Evolutionary conservation across 202 grass and related monocot species (phyloP).

Genomic region (Saccharum hybrid): DNA sequence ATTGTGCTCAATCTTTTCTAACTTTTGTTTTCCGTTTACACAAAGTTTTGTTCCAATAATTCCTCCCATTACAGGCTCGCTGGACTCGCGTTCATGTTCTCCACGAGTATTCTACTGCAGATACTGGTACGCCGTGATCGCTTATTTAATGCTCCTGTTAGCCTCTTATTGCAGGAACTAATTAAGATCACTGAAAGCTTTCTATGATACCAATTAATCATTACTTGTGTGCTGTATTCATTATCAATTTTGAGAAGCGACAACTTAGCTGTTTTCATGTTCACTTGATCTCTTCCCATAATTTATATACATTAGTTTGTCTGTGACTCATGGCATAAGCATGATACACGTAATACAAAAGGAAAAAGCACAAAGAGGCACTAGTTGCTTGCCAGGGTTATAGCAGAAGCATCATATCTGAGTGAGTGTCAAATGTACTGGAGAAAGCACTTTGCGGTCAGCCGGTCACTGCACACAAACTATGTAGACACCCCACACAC

Average conservation of each 20-base stretch:
- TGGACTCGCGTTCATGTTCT: slow-evolving; percentile 98
- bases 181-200: slow-evolving; percentile 5
- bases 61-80: slow-evolving; percentile 61
- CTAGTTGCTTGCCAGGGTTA: slow-evolving; percentile 1
- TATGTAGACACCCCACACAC: not conserved
- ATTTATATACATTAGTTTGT: not conserved
- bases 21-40: not conserved
- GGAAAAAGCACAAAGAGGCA: not conserved
- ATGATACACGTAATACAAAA: no score
- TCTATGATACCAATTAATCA: not conserved
- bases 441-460: not conserved
- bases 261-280: not conserved
- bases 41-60: not conserved
- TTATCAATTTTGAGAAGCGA: not conserved
- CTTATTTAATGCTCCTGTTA: not conserved
- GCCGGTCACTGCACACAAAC: not conserved
- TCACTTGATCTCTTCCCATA: not conserved
- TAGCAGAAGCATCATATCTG: slow-evolving; percentile 9
- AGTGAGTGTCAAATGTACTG: not conserved
- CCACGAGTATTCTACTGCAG: slow-evolving; percentile 90
- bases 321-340: no score
- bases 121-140: slow-evolving; percentile 65
- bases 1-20: slow-evolving; percentile 22
- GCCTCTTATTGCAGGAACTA: not conserved
- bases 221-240: not conserved